These are phyloP conservation scores for Colletotrichum sp. DNA, from an alignment of 2,329 filamentous ascomycete species.

Conservation along the genomic window DNA sequence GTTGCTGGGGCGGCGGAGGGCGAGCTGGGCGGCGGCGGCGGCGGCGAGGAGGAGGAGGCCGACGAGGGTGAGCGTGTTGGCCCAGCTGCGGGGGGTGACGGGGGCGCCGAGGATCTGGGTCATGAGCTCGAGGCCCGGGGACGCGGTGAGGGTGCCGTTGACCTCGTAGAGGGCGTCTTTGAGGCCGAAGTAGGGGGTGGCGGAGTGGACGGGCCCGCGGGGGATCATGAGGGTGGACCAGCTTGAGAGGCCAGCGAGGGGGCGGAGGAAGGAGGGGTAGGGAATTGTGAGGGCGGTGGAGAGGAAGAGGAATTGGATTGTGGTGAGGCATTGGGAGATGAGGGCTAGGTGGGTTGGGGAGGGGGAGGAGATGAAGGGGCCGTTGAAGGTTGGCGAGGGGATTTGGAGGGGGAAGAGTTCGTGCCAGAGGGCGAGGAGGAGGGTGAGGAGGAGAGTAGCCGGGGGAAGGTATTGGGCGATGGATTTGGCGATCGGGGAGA, in stretches of 20 bases:
- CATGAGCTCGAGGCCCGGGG: conserved; percentile 65
- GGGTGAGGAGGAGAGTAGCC: background rate
- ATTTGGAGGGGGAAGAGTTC: background rate
- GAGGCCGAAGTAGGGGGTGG: conserved; percentile 28
- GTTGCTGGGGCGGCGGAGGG: too few relatives aligned
- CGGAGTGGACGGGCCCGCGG: conserved; percentile 26
- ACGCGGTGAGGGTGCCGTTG: conserved; percentile 64
- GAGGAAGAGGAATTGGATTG: conserved; percentile 77
- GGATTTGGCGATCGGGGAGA: background rate
- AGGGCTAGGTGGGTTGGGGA: background rate
- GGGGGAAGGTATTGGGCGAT: background rate
- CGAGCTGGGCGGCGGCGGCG: too few relatives aligned
- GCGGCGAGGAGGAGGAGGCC: conserved; percentile 62
- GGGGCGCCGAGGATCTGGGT: conserved; percentile 71
- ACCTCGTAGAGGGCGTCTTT: conserved; percentile 66
- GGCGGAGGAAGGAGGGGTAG: conserved; percentile 77
- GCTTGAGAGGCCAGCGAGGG: conserved; percentile 66
- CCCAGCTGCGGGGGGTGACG: conserved; percentile 67
- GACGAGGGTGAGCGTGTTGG: conserved; percentile 70
- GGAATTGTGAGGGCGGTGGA: conserved; percentile 71
- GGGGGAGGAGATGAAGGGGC: background rate
- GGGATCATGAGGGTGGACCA: conserved; percentile 73
- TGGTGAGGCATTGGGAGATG: conserved; percentile 53
- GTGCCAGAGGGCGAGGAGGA: background rate
- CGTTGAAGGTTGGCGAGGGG: background rate